A percentile compares a stretch with the other conserved stretches of the same genome.
These are phyloP conservation scores for Raffaelea deltoideospora DNA, from an alignment of 2,329 filamentous ascomycete species.

Conservation along the genomic window DNA sequence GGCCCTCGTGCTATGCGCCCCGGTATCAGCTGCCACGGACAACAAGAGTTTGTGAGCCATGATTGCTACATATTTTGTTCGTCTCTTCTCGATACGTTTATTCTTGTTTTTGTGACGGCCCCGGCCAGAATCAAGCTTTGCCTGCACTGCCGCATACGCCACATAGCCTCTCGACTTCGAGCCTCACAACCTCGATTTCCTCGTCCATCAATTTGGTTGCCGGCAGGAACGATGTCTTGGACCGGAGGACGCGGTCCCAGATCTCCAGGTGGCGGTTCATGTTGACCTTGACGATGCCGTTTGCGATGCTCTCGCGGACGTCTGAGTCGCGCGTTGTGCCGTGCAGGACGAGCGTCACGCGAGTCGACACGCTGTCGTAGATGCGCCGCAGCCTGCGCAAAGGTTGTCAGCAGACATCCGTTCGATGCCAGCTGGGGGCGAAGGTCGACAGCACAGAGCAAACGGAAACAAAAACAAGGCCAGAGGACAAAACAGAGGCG, in stretches of 20 bases:
- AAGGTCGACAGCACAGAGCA: no score
- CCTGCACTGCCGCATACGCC: slow-evolving; percentile 26
- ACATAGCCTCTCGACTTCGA: slow-evolving; percentile 30
- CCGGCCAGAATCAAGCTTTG: slow-evolving; percentile 17
- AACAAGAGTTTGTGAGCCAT: background rate
- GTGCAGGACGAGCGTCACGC: slow-evolving; percentile 34
- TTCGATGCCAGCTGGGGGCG: no score
- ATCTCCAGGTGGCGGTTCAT: slow-evolving; percentile 33
- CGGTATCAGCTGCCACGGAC: no score
- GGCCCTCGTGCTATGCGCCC: no score
- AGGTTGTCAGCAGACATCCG: background rate
- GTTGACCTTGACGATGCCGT: slow-evolving; percentile 40
- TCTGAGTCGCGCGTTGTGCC: slow-evolving; percentile 39
- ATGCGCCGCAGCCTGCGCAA: slow-evolving; percentile 13
- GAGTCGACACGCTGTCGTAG: slow-evolving; percentile 12
- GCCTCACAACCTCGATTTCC: slow-evolving; percentile 28
- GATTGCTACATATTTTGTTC: background rate
- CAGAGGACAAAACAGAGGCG: no score
- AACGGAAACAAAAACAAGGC: no score
- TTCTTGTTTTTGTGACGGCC: no score
- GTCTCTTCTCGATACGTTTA: no score
- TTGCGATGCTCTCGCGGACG: slow-evolving; percentile 32
- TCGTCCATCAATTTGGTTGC: slow-evolving; percentile 30
- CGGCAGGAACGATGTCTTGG: slow-evolving; percentile 25
- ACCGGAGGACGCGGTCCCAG: slow-evolving; percentile 18